Evolutionary conservation across 192 early-diverging fungal species (phyloP), one percentile per base, ranked within the genome.

Genomic region (Allomyces javanicus): DNA sequence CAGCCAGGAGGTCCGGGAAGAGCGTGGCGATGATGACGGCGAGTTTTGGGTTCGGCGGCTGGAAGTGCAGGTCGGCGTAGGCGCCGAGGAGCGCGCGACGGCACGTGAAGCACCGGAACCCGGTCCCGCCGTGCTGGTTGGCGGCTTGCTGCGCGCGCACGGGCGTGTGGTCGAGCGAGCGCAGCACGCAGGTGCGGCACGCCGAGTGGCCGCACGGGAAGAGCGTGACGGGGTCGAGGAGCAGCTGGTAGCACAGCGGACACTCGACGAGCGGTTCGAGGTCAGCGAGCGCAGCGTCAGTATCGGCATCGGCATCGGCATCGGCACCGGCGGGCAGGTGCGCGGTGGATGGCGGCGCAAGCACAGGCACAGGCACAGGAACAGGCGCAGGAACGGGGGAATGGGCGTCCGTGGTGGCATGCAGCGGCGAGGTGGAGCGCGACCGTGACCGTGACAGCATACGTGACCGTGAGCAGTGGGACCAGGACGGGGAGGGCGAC

Each of bases 181-280:
- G 71, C n/a, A 82, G 72, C 4, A 88, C 45, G 66, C 87, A 88
- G 10, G 63, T 62, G 23, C 73, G 74, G 68, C 87, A 88, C 62
- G 76, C 77, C n/a, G 79, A 81, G 70, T 88, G 87, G 0, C 87
- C 87, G 63, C 87, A 88, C 4, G 75, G 75, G 19, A 78, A 77
- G 0, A 58, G 50, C 17, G 84, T 86, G 14, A 86, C 69, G 10
- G 87, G 87, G 17, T 82, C 73, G 24, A 67, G 44, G 64, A 85
- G 74, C 22, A 77, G 64, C 10, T 66, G 65, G 44, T 69, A 77
- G 67, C 86, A 88, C 17, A 88, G 72, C 17, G 75, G 70, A 67
- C 86, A 88, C 70, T 83, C 85, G 12, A 80, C 17, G 50, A n/a
- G 17, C 17, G 12, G 17, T 6, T 58, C 50, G 50, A 58, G 21